Evolutionary conservation across 257 asterid genomes (phyloP).

Genomic region (Asclepias syriaca): DNA sequence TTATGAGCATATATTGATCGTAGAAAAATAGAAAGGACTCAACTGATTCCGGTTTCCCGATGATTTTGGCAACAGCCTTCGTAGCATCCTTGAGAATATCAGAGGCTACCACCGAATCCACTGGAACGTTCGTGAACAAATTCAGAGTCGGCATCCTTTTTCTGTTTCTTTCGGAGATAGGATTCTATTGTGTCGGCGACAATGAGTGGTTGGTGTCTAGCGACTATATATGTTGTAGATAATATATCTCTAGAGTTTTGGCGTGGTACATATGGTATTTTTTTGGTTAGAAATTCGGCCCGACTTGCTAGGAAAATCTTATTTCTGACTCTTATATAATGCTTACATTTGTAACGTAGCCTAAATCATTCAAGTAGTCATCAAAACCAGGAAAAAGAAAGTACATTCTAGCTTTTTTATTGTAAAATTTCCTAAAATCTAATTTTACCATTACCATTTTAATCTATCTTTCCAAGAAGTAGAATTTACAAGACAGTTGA

Average conservation of each 20-base stretch:
- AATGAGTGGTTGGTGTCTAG: background rate
- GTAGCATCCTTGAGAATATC: slow-evolving; percentile 92
- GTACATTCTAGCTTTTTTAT: background rate
- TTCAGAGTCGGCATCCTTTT: slow-evolving; percentile 78
- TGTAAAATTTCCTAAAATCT: background rate
- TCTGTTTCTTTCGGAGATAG: background rate
- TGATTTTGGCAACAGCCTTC: slow-evolving; percentile 85
- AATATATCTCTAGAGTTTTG: background rate
- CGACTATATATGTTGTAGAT: background rate
- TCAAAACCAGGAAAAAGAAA: too few species aligned
- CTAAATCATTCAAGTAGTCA: background rate
- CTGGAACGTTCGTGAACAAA: slow-evolving; percentile 78
- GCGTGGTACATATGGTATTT: background rate
- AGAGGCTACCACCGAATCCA: slow-evolving; percentile 85
- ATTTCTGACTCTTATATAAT: too few species aligned
- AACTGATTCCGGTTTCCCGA: slow-evolving; percentile 94
- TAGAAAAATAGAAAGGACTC: background rate
- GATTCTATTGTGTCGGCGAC: background rate
- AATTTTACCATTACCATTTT: background rate
- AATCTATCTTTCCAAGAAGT: background rate
- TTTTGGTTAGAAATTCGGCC: too few species aligned
- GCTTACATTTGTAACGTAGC: too few species aligned
- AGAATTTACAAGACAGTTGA: background rate
- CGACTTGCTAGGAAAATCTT: too few species aligned
- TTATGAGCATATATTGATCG: too few species aligned